Evolutionary conservation across 352 stramenopile species (phyloP).

Genomic region (Pythium aquatile): DNA sequence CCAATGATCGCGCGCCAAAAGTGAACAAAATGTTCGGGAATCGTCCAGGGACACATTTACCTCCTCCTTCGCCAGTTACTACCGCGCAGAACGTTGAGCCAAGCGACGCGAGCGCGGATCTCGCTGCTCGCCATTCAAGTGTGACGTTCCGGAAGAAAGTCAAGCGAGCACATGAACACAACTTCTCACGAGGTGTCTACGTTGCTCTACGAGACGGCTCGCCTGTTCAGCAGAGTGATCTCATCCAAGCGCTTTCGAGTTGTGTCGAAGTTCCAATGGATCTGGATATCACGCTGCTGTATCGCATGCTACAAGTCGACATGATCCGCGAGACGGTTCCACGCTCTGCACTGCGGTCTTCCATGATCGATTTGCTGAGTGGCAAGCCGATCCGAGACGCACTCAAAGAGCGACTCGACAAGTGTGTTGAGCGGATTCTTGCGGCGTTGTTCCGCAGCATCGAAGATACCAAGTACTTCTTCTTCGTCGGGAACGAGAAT

Average conservation of each 20-base stretch:
- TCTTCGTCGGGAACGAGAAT: conserved; percentile 71
- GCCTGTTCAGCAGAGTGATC: conserved; percentile 78
- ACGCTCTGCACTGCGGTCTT: conserved; percentile 23
- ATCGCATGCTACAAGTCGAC: conserved; percentile 74
- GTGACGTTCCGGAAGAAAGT: conserved; percentile 77
- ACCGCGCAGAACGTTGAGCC: conserved; percentile 1
- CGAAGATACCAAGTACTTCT: conserved; percentile 79
- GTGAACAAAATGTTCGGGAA: conserved; percentile 15
- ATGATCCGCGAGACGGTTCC: conserved; percentile 30
- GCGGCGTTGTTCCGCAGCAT: conserved; percentile 60
- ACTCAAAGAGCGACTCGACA: conserved; percentile 63
- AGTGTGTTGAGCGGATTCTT: conserved; percentile 71
- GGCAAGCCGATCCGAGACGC: conserved; percentile 40
- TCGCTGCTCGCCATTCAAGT: conserved; percentile 24
- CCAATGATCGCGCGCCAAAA: not conserved
- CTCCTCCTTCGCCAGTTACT: conserved; percentile 14
- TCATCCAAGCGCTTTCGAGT: conserved; percentile 84
- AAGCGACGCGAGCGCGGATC: not conserved
- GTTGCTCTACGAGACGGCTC: conserved; percentile 71
- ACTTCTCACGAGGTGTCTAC: conserved; percentile 87
- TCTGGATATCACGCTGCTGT: conserved; percentile 85
- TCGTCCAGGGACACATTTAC: not conserved
- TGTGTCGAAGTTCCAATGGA: conserved; percentile 84
- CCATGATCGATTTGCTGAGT: conserved; percentile 26
- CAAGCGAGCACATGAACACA: conserved; percentile 84